phyloP scores from a whole-genome alignment of 495 filamentous ascomycete genomes.

The Hypoxylon fuscum region DNA sequence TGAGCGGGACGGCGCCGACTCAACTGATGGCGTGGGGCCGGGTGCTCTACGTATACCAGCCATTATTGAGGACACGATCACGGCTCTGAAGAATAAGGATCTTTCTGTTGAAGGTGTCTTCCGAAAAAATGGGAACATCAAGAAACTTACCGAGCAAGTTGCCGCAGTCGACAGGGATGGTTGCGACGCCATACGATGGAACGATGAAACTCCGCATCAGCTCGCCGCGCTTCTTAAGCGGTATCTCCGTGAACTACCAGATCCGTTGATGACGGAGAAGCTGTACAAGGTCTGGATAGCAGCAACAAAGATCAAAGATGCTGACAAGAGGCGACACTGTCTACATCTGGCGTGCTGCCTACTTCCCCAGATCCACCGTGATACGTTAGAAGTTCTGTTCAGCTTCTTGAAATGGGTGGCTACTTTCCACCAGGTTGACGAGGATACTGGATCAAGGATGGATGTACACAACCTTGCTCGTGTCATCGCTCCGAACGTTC shows the following conservation, averaged over 20 bases:
- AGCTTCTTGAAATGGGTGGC: constrained; percentile 97
- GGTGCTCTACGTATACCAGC: constrained; percentile 87
- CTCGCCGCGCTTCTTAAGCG: constrained; percentile 95
- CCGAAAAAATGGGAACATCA: constrained; percentile 98
- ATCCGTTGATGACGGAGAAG: constrained; percentile 94
- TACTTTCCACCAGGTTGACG: constrained; percentile 96
- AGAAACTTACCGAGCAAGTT: constrained; percentile 82
- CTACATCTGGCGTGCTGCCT: constrained; percentile 94
- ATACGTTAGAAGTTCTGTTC: constrained; percentile 94
- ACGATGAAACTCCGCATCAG: constrained; percentile 86
- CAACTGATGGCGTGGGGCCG: constrained; percentile 93
- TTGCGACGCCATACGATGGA: constrained; percentile 81
- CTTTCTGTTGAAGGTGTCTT: constrained; percentile 99
- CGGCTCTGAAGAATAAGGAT: constrained; percentile 97
- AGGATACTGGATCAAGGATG: constrained; percentile 95
- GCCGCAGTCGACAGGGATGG: constrained; percentile 85
- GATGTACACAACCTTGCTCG: constrained; percentile 98
- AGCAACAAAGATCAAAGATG: constrained; percentile 87
- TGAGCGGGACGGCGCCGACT: constrained; percentile 93
- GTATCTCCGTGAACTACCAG: constrained; percentile 93
- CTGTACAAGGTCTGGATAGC: constrained; percentile 90
- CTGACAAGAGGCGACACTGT: constrained; percentile 81
- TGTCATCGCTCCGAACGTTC: constrained; percentile 96
- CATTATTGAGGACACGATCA: constrained; percentile 89
- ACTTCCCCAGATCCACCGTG: constrained; percentile 89